phyloP scores from a whole-genome alignment of 23 red algal species.

The Pyropia haitanensis region DNA sequence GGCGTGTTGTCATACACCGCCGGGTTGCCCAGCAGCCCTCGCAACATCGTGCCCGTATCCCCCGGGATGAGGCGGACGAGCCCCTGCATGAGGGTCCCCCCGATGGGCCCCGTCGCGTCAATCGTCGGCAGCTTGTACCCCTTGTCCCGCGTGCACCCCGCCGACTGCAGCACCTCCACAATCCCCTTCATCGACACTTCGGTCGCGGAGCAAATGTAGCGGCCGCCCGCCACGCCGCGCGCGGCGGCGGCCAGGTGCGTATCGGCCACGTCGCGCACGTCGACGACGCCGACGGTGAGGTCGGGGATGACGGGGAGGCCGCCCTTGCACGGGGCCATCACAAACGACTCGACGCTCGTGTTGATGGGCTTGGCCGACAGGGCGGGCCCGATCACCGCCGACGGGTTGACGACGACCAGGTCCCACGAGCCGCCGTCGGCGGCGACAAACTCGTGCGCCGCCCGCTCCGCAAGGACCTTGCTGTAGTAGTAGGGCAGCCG shows the following conservation, averaged over 20 bases:
- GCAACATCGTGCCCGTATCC: no score
- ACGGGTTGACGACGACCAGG: slow-evolving; percentile 52
- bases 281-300: slow-evolving; percentile 25
- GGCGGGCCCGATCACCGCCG: slow-evolving; percentile 51
- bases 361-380: slow-evolving; percentile 14
- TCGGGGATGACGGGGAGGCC: slow-evolving; percentile 12
- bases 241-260: slow-evolving; percentile 54
- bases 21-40: no score
- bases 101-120: no score
- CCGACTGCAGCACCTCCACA: slow-evolving; percentile 6
- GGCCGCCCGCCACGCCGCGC: slow-evolving; percentile 9
- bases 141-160: not conserved
- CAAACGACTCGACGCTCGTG: slow-evolving; percentile 8
- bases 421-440: slow-evolving; percentile 4
- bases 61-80: no score
- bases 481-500: slow-evolving; percentile 46
- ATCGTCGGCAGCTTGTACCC: no score
- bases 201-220: slow-evolving; percentile 29
- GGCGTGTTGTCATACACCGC: no score
- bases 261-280: slow-evolving; percentile 71
- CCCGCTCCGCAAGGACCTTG: slow-evolving; percentile 56
- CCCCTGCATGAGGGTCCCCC: no score
- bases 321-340: slow-evolving; percentile 15
- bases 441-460: slow-evolving; percentile 40
- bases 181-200: slow-evolving; percentile 9